Conservation (phyloP, 768 basidiomycete genomes). For the Exidia glandulosa region DNA sequence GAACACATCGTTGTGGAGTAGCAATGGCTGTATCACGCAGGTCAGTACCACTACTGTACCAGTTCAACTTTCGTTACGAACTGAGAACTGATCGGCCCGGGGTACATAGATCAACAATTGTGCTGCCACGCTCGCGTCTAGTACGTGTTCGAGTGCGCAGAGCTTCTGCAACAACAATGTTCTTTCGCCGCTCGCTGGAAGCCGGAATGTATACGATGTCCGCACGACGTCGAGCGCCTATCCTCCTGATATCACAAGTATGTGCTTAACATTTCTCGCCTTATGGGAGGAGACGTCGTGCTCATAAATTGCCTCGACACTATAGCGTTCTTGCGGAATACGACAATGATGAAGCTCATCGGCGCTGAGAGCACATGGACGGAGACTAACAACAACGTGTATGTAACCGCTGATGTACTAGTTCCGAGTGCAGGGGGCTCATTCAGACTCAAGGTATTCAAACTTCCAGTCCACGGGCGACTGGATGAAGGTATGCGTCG, state of each 20-base stretch:
- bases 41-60: slow-evolving; percentile 15
- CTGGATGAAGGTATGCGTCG: slow-evolving; percentile 32
- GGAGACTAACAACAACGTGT: slow-evolving; percentile 30
- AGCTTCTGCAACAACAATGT: slow-evolving; percentile 47
- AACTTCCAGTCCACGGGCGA: slow-evolving; percentile 43
- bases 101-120: slow-evolving; percentile 43
- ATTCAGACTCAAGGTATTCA: neutral
- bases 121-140: slow-evolving; percentile 34
- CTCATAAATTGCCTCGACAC: neutral
- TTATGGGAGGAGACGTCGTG: neutral
- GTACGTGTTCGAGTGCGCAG: slow-evolving; percentile 46
- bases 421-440: neutral
- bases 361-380: slow-evolving; percentile 35
- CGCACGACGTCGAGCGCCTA: slow-evolving; percentile 23
- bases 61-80: neutral
- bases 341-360: slow-evolving; percentile 18
- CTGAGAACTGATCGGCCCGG: neutral
- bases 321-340: slow-evolving; percentile 15
- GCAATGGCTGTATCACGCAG: slow-evolving; percentile 40
- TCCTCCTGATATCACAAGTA: slow-evolving; percentile 30
- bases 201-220: slow-evolving; percentile 47
- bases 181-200: slow-evolving; percentile 40
- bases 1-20: slow-evolving; percentile 30
- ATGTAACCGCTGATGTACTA: slow-evolving; percentile 12
- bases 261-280: slow-evolving; percentile 13